Conservation (phyloP, 768 basidiomycete genomes). For the Peribolospora baueri region DNA sequence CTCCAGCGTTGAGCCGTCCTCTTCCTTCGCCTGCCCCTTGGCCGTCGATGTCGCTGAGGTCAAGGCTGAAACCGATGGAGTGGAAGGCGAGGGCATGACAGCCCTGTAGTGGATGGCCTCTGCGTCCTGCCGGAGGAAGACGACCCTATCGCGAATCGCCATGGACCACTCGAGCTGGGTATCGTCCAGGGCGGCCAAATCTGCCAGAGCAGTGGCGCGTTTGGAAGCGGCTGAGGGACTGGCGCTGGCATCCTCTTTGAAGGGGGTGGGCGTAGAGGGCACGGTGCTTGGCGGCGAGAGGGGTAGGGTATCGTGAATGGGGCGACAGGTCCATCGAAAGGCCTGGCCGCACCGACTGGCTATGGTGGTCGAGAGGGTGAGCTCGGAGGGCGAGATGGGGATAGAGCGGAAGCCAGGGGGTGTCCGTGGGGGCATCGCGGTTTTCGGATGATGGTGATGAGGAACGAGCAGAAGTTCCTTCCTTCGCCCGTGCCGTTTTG, state of each 20-base stretch:
- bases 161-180: slow-evolving; percentile 46
- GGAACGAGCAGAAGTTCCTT: too few species aligned
- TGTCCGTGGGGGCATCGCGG: too few species aligned
- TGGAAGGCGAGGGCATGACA: slow-evolving; percentile 28
- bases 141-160: slow-evolving; percentile 54
- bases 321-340: slow-evolving; percentile 49
- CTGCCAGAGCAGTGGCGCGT: too few species aligned
- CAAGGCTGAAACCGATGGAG: slow-evolving; percentile 14
- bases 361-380: slow-evolving; percentile 52
- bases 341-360: slow-evolving; percentile 46
- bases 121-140: slow-evolving; percentile 54
- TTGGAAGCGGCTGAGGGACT: not conserved
- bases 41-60: slow-evolving; percentile 9
- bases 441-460: too few species aligned
- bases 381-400: slow-evolving; percentile 37
- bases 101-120: slow-evolving; percentile 31
- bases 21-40: not conserved
- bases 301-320: slow-evolving; percentile 3
- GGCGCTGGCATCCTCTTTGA: not conserved
- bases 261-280: slow-evolving; percentile 5
- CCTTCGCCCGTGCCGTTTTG: too few species aligned
- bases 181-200: not conserved
- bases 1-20: slow-evolving; percentile 37
- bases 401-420: slow-evolving; percentile 25
- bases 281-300: not conserved